Evolutionary conservation across 1,139 yeast genomes (phyloP), one percentile per base, ranked within the genome.

Genomic region (Geotrichum candidum): DNA sequence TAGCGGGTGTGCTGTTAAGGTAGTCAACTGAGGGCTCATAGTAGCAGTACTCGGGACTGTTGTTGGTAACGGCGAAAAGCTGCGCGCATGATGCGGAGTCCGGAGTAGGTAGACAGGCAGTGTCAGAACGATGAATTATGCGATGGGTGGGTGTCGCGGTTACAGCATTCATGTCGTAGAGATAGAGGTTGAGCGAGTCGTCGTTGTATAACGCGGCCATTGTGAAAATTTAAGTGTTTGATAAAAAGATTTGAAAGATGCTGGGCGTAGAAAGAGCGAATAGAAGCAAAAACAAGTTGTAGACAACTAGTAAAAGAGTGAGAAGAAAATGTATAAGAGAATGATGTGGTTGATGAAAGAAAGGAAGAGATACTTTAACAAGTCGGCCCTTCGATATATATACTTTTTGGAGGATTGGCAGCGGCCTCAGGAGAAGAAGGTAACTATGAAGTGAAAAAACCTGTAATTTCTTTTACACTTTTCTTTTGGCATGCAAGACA

Each of bases 1-100:
- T 54, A 18, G 25, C 52, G 27, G 57, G 23, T 23, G 56, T 38
- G 48, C 25, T 35, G 13, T 33, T n/a, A 22, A 46, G n/a, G 52
- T 31, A 29, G 51, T 54, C 53, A 29, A 27, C 45, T 41, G 57
- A 46, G 53, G 35, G 27, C 45, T 51, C 57, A 33, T 54, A 18
- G 52, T n/a, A 22, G 57, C 27, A 31, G 48, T 54, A 31, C 52
- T 54, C 45, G 53, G 57, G 57, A 23, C 52, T 54, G 22, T 10
- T 54, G 29, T 54, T 51, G n/a, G 57, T 54, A 13, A 54, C 29
- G 41, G 57, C 57, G 45, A 54, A 35, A 10, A 54, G 52, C 27
- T 33, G 48, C 18, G 57, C 52, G 18, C 57, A 54, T 3, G 57
- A 54, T 15, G 31, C 57, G 10, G 57, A 38, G 15, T 38, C 18